A percentile compares a stretch with the other conserved stretches of the same genome.
Conservation (phyloP, 2,329 filamentous ascomycete species). For the Colletotrichum destructivum region DNA sequence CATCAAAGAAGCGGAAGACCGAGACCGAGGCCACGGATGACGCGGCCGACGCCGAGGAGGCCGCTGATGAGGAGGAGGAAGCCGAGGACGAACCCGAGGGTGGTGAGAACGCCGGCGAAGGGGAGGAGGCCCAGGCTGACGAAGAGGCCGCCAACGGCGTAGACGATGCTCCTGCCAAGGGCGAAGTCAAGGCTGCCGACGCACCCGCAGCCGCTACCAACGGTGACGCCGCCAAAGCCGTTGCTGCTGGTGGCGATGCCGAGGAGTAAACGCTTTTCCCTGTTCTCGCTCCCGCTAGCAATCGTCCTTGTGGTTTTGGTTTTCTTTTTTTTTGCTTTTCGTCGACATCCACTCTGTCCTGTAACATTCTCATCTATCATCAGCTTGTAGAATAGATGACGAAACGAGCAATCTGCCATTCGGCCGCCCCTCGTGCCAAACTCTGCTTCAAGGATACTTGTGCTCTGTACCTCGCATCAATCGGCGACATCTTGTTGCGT, state of each 20-base stretch:
- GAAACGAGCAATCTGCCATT: constrained; percentile 10
- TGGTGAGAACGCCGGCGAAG: constrained; percentile 50
- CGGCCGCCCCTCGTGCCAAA: neutral
- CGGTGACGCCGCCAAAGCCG: constrained; percentile 47
- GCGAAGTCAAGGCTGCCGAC: constrained; percentile 48
- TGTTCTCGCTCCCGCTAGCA: constrained; percentile 2
- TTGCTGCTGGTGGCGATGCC: constrained; percentile 43
- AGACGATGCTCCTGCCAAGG: constrained; percentile 48
- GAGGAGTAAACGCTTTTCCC: constrained; percentile 37
- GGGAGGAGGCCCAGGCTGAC: constrained; percentile 47
- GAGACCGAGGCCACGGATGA: constrained; percentile 50
- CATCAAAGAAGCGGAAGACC: constrained; percentile 68
- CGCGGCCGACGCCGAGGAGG: constrained; percentile 47
- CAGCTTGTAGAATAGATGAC: constrained; percentile 35
- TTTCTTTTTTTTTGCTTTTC: neutral
- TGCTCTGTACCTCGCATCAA: too few relatives aligned
- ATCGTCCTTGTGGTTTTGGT: neutral
- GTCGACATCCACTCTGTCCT: neutral
- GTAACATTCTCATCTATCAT: neutral
- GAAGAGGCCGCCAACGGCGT: constrained; percentile 44
- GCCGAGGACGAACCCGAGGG: constrained; percentile 50
- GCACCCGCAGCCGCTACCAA: constrained; percentile 45
- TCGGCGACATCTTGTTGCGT: too few relatives aligned
- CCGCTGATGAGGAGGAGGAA: constrained; percentile 52
- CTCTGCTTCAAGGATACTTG: neutral